Evolutionary conservation across 2,329 filamentous ascomycete species (phyloP), one percentile per base, ranked within the genome.

Genomic region (Fonsecaea erecta): DNA sequence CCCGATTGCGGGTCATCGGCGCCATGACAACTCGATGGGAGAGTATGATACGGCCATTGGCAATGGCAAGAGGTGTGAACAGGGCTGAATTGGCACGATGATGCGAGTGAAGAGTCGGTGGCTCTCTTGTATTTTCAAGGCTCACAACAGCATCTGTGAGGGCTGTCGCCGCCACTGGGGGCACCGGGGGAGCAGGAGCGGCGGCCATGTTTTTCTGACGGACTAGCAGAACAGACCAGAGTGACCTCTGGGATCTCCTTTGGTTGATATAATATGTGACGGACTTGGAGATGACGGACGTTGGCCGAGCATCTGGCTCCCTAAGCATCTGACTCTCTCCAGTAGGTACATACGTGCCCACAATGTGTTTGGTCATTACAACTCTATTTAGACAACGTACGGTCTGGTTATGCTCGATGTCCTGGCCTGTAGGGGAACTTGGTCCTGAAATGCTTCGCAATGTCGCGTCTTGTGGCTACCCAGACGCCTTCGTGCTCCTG

Each of bases 111-210:
- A 52, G 21, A 52, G 2, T 52, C 48, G 48, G 48, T 52, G 21
- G 48, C 21, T 52, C 48, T 52, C 28, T 52, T 30, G 48, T 52
- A 52, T 52, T 30, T 52, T 30, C 48, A 9, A n/a, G 48, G 48
- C 48, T 52, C 37, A 40, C 37, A 52, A 52, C 48, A 1, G 28
- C 48, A 28, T 26, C 48, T 28, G 48, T 21, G 21, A 21, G 48
- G 48, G 21, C 28, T 52, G 48, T 52, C 48, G 48, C 48, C 48
- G 48, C 48, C 26, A 52, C 48, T 52, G 48, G 48, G 48, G 48
- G 48, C n/a, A 40, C 37, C 16, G 21, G 48, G 14, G 48, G 48
- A 52, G 48, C 48, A 52, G 48, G 48, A 52, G 48, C 21, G 48
- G 48, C 48, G 21, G 48, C 48, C 48, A 52, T 52, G 12, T 26